Evolutionary conservation across 2,329 filamentous ascomycete genomes (phyloP).

Genomic region (Chaetomium strumarium): DNA sequence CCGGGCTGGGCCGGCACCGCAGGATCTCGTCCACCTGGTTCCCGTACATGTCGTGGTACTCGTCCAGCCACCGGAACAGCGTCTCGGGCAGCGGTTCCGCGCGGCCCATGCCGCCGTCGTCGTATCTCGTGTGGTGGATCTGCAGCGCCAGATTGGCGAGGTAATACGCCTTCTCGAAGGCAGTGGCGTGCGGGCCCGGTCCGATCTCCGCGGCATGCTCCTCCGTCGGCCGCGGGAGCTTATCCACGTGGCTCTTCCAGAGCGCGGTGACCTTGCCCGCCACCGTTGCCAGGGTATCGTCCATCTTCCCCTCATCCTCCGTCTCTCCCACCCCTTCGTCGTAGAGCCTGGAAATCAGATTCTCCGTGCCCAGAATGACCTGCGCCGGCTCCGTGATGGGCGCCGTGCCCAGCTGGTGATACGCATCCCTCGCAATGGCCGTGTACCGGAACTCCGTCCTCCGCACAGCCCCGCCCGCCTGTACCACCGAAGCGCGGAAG

Average conservation of each 20-base stretch:
- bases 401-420: conserved; percentile 52
- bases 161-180: conserved; percentile 71
- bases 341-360: conserved; percentile 60
- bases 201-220: conserved; percentile 59
- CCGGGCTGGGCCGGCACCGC: conserved; percentile 62
- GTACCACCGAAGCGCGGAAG: conserved; percentile 47
- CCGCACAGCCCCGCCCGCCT: conserved; percentile 30
- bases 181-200: conserved; percentile 53
- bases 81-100: conserved; percentile 63
- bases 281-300: conserved; percentile 50
- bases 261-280: conserved; percentile 47
- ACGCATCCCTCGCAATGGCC: conserved; percentile 65
- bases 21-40: conserved; percentile 62
- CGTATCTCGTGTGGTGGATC: conserved; percentile 63
- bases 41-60: conserved; percentile 65
- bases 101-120: conserved; percentile 22
- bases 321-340: conserved; percentile 52
- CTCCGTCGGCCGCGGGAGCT: conserved; percentile 42
- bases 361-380: conserved; percentile 70
- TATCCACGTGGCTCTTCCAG: conserved; percentile 51
- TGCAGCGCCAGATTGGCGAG: conserved; percentile 72
- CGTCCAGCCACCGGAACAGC: conserved; percentile 76
- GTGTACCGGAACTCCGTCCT: conserved; percentile 58
- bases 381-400: conserved; percentile 62
- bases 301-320: conserved; percentile 51